Evolutionary conservation across 73 alveolate genomes (phyloP).

Genomic region (Uronychia setigera): DNA sequence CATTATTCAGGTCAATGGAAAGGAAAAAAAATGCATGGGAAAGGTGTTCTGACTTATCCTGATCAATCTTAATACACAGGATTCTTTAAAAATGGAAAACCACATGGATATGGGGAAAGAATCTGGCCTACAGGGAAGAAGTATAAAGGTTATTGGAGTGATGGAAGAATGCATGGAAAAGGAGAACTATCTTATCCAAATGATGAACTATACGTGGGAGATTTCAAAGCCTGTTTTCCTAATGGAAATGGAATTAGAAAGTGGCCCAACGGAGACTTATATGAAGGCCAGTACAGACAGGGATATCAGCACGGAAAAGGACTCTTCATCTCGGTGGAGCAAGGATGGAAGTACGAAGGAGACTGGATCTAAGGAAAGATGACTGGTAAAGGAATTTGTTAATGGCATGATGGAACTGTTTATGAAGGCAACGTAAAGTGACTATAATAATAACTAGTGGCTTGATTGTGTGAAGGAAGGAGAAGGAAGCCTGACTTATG

Average conservation of each 20-base stretch:
- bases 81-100: conserved; percentile 16
- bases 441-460: conserved; percentile 50
- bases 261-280: conserved; percentile 69
- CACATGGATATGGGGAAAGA: conserved; percentile 54
- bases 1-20: background rate
- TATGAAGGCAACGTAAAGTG: conserved; percentile 57
- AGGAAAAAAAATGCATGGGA: background rate
- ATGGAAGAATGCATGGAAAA: conserved; percentile 77
- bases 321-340: conserved; percentile 33
- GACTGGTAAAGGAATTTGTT: conserved; percentile 69
- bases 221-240: conserved; percentile 68
- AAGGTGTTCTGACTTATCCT: background rate
- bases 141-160: conserved; percentile 76
- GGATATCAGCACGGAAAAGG: conserved; percentile 69
- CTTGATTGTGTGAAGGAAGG: conserved; percentile 48
- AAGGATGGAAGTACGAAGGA: conserved; percentile 68
- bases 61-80: conserved; percentile 30
- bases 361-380: conserved; percentile 62
- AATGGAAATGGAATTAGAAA: conserved; percentile 71
- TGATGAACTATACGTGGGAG: conserved; percentile 62
- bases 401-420: conserved; percentile 80
- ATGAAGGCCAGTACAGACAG: conserved; percentile 68
- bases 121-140: conserved; percentile 55
- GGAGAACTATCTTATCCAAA: conserved; percentile 49
- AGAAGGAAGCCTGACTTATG: conserved; percentile 18